Base-by-base conservation (phyloP, 2,329 filamentous ascomycete genomes). In the Sporothrix globosa region DNA sequence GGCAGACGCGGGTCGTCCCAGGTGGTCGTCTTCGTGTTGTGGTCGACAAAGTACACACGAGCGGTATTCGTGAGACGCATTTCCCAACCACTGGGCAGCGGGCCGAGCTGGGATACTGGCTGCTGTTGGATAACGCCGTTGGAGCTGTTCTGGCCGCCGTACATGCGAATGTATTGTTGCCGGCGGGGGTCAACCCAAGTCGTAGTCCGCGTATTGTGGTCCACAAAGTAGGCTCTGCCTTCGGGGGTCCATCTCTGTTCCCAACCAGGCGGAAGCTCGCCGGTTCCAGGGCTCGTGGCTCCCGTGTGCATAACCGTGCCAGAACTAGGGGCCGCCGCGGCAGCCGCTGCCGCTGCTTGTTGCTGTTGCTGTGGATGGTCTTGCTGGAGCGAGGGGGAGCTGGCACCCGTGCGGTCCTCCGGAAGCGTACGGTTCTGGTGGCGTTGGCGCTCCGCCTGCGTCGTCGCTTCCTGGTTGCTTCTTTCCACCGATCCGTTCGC, bases 31-130 rank as follows among this genome's bases (percentile, higher is more conserved):
- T 99, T 99, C 58, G 96, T 99, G 82, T 99, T 99, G 83, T 99
- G 96, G 77, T 99, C 96, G 58, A 99, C 96, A 80, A 99, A 99
- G 82, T 99, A 99, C 19, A 99, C 96, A 72, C 96, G 88, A 39
- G 96, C 96, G 17, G 96, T 99, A 81, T 99, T 98, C 68, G 96
- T 99, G 67, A 99, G 89, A 72, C 96, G 92, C 96, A 99, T 99
- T 85, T 99, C 96, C 96, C 96, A 99, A 2, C 96, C 96, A 77
- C 96, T 98, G 3, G 96, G 96, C 63, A 99, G 82, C 34, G 96
- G 96, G 4, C 96, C 96, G 60, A 99, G 87, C 79, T 99, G 96
- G 2, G 96, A 98, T 2, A 99, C 96, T 0, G 96, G 95, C 81
- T 99, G 96, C 79, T 97, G 95, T 80, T 98, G 95, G 74, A 98